Conservation (phyloP, 805 yeast species). For the Jamesozyma gamospora region DNA sequence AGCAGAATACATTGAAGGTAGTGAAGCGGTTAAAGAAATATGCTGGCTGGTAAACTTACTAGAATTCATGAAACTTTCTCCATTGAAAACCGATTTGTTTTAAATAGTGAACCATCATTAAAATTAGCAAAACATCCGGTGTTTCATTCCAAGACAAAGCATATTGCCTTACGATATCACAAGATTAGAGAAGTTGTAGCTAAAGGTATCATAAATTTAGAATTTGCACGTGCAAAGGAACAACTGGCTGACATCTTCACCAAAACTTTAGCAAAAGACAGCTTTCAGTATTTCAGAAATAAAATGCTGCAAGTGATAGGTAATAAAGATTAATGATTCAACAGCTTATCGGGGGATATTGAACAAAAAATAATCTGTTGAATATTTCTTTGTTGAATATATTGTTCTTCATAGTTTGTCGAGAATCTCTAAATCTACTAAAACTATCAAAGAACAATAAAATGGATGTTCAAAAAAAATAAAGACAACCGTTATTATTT, state of each 20-base stretch:
- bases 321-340: no score
- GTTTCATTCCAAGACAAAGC: conserved; percentile 6
- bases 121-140: conserved; percentile 4
- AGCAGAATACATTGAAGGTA: conserved; percentile 8
- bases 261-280: conserved; percentile 1
- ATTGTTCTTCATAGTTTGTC: no score
- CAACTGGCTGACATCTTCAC: conserved; percentile 6
- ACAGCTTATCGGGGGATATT: no score
- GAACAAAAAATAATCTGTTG: no score
- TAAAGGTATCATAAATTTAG: neutral
- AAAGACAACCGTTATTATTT: no score
- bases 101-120: conserved; percentile 6
- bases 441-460: no score
- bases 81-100: neutral
- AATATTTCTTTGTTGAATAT: no score
- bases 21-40: conserved; percentile 6
- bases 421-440: no score
- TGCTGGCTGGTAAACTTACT: conserved; percentile 4
- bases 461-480: no score
- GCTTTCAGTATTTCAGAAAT: no score
- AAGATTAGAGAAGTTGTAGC: conserved; percentile 3
- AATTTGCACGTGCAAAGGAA: conserved; percentile 3
- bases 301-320: no score
- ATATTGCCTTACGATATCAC: conserved; percentile 5
- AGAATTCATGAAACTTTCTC: neutral